Percentiles rank a stretch among this genome's conserved stretches.
Evolutionary conservation across 1,284 basidiomycete genomes (phyloP).

Genomic region (Taiwanofungus camphoratus): DNA sequence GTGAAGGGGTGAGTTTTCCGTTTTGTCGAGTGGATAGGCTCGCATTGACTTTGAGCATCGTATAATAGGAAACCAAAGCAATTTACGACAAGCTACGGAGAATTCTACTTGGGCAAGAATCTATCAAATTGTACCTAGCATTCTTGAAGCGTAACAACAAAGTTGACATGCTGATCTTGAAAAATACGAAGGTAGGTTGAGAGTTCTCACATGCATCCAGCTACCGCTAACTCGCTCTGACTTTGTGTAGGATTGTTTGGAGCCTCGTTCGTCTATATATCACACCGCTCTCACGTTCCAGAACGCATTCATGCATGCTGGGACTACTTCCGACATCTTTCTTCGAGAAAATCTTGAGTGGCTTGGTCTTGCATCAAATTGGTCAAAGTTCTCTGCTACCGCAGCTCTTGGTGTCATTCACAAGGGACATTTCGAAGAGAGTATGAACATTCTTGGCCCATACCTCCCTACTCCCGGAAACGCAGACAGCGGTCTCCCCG

Average conservation of each 20-base stretch:
- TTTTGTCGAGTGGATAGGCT: constrained; percentile 9
- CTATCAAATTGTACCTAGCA: constrained; percentile 87
- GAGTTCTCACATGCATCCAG: no score
- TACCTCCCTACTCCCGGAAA: constrained; percentile 76
- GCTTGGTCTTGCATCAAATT: constrained; percentile 89
- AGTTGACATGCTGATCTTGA: constrained; percentile 85
- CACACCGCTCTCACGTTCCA: constrained; percentile 93
- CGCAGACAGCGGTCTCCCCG: constrained; percentile 65
- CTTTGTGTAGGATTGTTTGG: constrained; percentile 70
- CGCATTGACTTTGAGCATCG: constrained; percentile 9
- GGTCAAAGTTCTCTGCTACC: constrained; percentile 96
- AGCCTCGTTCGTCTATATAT: constrained; percentile 91
- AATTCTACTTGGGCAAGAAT: constrained; percentile 85
- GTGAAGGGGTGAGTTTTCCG: constrained; percentile 45
- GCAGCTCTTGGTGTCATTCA: constrained; percentile 95
- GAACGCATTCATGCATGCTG: constrained; percentile 94
- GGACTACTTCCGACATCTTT: constrained; percentile 91
- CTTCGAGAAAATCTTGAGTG: constrained; percentile 93
- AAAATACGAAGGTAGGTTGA: constrained; percentile 74
- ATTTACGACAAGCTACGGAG: constrained; percentile 69
- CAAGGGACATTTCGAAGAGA: constrained; percentile 91
- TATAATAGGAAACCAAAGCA: constrained; percentile 48
- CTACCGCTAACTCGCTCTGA: no score
- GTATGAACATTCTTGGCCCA: constrained; percentile 88
- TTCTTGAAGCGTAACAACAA: constrained; percentile 94